Evolutionary conservation across 371 early-diverging fungal genomes (phyloP).

Genomic region (Chytridium lagenaria): DNA sequence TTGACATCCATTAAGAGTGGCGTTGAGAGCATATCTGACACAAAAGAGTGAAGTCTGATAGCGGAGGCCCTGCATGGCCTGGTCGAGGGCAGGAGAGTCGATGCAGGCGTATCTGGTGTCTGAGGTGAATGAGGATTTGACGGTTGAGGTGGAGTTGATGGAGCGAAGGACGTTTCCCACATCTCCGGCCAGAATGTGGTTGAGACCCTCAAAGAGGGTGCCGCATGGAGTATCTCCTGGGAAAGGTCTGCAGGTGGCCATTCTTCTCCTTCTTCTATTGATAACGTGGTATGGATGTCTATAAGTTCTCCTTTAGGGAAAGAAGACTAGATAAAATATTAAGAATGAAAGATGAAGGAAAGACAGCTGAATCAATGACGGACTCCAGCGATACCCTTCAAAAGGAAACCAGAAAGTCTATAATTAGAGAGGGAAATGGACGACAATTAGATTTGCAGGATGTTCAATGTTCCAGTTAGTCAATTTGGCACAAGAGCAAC

Average conservation of each 20-base stretch:
- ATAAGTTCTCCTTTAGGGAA: no score
- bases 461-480: no score
- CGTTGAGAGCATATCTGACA: background rate
- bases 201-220: background rate
- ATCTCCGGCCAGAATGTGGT: background rate
- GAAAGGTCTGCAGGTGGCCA: background rate
- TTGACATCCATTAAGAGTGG: background rate
- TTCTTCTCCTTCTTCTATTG: no score
- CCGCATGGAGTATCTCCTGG: background rate
- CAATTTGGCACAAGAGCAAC: no score
- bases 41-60: constrained; percentile 8
- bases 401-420: no score
- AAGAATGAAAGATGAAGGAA: no score
- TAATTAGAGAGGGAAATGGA: no score
- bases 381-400: no score
- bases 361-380: no score
- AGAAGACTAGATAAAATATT: no score
- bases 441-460: no score
- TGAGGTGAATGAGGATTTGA: background rate
- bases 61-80: background rate
- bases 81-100: background rate
- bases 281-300: no score
- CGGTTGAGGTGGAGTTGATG: background rate
- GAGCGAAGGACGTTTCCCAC: background rate
- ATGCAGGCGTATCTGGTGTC: background rate